These are phyloP conservation scores for Bolboschoenoplectus hybrid DNA, from an alignment of 202 grass and related monocot species.

Conservation along the genomic window DNA sequence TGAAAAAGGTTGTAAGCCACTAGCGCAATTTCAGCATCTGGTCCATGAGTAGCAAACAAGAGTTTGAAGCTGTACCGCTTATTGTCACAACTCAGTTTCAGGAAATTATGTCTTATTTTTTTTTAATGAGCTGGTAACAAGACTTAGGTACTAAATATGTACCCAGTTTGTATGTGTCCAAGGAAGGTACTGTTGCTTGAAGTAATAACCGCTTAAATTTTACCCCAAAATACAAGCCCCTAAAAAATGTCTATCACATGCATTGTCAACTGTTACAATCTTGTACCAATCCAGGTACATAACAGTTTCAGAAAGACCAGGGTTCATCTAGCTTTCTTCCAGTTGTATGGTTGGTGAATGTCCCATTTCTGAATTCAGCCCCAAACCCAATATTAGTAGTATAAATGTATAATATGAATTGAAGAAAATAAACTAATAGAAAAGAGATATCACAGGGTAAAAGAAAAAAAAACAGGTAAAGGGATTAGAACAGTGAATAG, in stretches of 20 bases:
- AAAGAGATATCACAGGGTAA: conserved; percentile 2
- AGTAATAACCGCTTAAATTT: conserved; percentile 5
- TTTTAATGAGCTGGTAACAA: not conserved
- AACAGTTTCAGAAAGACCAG: not conserved
- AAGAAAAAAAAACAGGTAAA: conserved; percentile 1
- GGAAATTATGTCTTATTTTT: not conserved
- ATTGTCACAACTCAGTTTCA: not conserved
- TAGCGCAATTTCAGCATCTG: not conserved
- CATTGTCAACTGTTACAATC: conserved; percentile 9
- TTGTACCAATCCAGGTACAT: not conserved
- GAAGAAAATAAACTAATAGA: not conserved
- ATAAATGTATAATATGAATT: conserved; percentile 24
- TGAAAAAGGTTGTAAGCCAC: no score
- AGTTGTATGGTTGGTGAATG: not conserved
- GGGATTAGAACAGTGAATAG: not conserved
- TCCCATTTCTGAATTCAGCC: conserved; percentile 1
- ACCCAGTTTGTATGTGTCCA: not conserved
- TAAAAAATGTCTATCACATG: not conserved
- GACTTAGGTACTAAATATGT: not conserved
- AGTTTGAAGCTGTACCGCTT: not conserved
- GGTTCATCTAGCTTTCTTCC: not conserved
- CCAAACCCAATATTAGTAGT: conserved; percentile 18
- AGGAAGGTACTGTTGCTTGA: not conserved
- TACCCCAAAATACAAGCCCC: not conserved
- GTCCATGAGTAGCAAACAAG: not conserved